These are phyloP conservation scores for Hypoxylon cercidicola DNA, from an alignment of 495 filamentous ascomycete genomes.

Conservation along the genomic window DNA sequence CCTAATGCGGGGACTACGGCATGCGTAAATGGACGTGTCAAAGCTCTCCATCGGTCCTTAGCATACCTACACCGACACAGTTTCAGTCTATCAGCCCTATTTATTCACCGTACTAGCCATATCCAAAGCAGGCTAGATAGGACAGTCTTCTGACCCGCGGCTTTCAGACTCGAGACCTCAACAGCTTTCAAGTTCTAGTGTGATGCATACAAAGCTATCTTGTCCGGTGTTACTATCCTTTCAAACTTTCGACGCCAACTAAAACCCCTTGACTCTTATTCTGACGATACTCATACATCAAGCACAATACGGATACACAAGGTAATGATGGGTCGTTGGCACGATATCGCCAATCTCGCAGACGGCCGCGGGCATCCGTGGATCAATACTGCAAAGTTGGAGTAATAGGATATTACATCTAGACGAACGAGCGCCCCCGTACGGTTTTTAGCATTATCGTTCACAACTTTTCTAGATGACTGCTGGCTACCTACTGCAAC, in stretches of 20 bases:
- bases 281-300: constrained; percentile 1
- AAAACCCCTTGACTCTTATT: constrained; percentile 1
- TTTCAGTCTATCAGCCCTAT: constrained; percentile 9
- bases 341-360: constrained; percentile 46
- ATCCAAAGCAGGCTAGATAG: constrained; percentile 2
- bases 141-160: constrained; percentile 4
- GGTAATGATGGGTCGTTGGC: constrained; percentile 19
- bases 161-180: constrained; percentile 1
- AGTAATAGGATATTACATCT: constrained; percentile 8
- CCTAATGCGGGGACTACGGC: too few relatives aligned
- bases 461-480: constrained; percentile 7
- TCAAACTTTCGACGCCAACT: background rate
- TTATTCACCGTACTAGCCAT: constrained; percentile 5
- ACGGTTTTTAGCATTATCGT: constrained; percentile 1
- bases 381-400: constrained; percentile 12
- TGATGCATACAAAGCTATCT: constrained; percentile 4
- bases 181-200: background rate
- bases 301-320: constrained; percentile 22
- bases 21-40: constrained; percentile 15
- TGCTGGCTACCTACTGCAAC: constrained; percentile 3
- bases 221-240: background rate
- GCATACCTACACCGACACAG: background rate
- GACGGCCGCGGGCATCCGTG: constrained; percentile 31
- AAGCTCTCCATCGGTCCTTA: constrained; percentile 5
- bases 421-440: constrained; percentile 3